Evolutionary conservation across 805 yeast species (phyloP).

Genomic region (Pichia ethanolica): DNA sequence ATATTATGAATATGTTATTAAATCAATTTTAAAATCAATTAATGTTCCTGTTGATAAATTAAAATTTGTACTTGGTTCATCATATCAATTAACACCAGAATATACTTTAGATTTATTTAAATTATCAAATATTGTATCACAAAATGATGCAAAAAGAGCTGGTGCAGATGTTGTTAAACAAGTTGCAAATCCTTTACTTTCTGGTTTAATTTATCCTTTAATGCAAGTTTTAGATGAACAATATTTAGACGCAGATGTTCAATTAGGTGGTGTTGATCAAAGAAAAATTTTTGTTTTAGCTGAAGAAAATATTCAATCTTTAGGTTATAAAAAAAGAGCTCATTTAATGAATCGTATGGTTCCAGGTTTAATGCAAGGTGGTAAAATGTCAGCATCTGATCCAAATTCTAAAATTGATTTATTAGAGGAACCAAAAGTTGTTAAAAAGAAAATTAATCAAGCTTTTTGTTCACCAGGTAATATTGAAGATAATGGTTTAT

Average conservation of each 20-base stretch:
- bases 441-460: conserved; percentile 82
- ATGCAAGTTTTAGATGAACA: conserved; percentile 99
- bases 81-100: conserved; percentile 72
- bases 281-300: conserved; percentile 96
- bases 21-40: conserved; percentile 76
- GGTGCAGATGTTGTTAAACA: conserved; percentile 99
- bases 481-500: conserved; percentile 82
- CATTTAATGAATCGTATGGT: conserved; percentile 99
- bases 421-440: conserved; percentile 79
- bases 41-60: conserved; percentile 89
- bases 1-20: conserved; percentile 79
- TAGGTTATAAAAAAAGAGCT: conserved; percentile 96
- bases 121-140: conserved; percentile 76
- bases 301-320: conserved; percentile 78
- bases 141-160: conserved; percentile 95
- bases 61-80: conserved; percentile 77
- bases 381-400: conserved; percentile 98
- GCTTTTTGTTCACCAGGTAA: conserved; percentile 96
- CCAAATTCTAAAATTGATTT: conserved; percentile 96
- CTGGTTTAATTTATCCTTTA: conserved; percentile 93
- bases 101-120: conserved; percentile 88
- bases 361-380: conserved; percentile 95
- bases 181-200: conserved; percentile 85
- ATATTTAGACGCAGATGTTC: conserved; percentile 80
- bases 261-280: conserved; percentile 99